Evolutionary conservation across 2,329 filamentous ascomycete species (phyloP), one percentile per base, ranked within the genome.

Genomic region (Fusarium mangiferae): DNA sequence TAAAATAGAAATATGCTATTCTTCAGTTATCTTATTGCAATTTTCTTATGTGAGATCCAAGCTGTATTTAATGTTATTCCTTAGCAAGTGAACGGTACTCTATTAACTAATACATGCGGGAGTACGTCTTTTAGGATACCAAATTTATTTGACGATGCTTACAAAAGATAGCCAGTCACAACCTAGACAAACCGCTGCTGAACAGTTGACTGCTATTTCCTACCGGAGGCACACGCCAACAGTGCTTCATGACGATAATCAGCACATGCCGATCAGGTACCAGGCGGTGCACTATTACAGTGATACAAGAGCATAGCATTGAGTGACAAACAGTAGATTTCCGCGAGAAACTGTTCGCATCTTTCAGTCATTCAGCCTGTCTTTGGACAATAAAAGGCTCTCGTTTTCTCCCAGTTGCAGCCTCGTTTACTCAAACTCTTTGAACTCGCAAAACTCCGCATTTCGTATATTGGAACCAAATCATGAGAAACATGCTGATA

Each of bases 151-250:
- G n/a, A 24, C 10, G 18, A 13, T 24, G 17, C 17, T 13, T 12
- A 7, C 10, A 11, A 24, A 18, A 44, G 7, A 18, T 24, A 44
- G 3, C 0, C 33, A 35, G 6, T 35, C 12, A 22, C 20, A 12
- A 48, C 7, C 6, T 3, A n/a, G 15, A 30, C 20, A 30, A 3
- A 3, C 4, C 3, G 26, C 26, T n/a, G 26, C 14, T 20, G 3
- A 9, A 3, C 10, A 14, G 4, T 15, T 7, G 45, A 22, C 18
- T 7, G 20, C 20, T 6, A 17, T 20, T 30, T 12, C 26, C 4
- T 10, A n/a, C 9, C 3, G 10, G 9, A 48, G 15, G 20, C 20
- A 6, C 10, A 13, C 10, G 26, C 26, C 28, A 20, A n/a, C 45
- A 22, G 26, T 17, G 45, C 26, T 30, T 30, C 45, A 22, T n/a